These are phyloP conservation scores for Akebia trifoliata DNA, from an alignment of 164 flowering plant genomes.

Conservation along the genomic window DNA sequence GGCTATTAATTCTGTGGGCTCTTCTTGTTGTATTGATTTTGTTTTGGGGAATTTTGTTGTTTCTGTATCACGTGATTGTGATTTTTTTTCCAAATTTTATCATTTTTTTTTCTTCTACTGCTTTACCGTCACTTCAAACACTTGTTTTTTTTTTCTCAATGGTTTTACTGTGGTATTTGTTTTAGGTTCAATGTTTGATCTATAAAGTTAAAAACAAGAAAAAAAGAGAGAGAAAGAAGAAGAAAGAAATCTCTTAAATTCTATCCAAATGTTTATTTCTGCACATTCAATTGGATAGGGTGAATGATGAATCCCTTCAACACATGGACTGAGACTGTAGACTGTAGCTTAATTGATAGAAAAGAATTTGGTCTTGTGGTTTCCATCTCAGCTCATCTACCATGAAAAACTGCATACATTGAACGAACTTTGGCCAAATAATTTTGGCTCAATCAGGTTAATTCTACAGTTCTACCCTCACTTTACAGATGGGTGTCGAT, in stretches of 20 bases:
- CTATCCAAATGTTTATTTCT: neutral
- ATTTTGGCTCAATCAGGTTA: neutral
- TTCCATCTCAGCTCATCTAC: neutral
- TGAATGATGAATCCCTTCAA: neutral
- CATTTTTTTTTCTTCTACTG: neutral
- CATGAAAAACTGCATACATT: neutral
- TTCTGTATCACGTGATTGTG: slow-evolving; percentile 9
- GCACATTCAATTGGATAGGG: neutral
- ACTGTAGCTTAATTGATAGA: no score
- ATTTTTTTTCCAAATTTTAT: neutral
- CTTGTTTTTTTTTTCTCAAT: neutral
- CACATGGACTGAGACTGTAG: no score
- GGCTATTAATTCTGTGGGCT: neutral
- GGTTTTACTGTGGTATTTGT: neutral
- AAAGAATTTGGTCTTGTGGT: no score
- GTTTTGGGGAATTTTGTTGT: neutral
- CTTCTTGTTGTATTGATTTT: neutral
- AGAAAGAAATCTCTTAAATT: neutral
- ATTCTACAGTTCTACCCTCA: neutral
- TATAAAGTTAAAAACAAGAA: neutral
- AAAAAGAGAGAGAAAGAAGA: neutral
- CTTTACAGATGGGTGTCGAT: neutral
- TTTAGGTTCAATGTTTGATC: neutral
- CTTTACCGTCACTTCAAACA: neutral
- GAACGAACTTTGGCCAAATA: neutral